phyloP scores from a whole-genome alignment of 495 filamentous ascomycete genomes.

The Hypoxylon rickii region DNA sequence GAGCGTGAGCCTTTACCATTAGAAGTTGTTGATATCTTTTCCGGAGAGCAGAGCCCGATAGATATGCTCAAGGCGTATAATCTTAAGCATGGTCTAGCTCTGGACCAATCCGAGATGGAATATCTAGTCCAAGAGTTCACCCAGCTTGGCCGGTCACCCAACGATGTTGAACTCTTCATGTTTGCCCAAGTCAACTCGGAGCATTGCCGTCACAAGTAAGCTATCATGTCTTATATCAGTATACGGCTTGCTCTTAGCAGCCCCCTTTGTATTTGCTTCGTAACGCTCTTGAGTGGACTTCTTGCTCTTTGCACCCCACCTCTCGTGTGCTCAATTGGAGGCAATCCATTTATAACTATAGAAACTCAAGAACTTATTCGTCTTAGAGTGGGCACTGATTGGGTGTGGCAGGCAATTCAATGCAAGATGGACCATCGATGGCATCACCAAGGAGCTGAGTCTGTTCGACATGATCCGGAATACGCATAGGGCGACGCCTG shows the following conservation, averaged over 20 bases:
- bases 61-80: slow-evolving; percentile 82
- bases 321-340: too few species aligned
- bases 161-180: slow-evolving; percentile 97
- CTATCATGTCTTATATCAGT: background rate
- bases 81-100: slow-evolving; percentile 75
- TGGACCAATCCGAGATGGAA: slow-evolving; percentile 90
- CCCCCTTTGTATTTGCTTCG: too few species aligned
- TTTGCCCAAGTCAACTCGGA: slow-evolving; percentile 95
- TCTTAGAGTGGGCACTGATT: too few species aligned
- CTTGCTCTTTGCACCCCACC: too few species aligned
- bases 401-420: slow-evolving; percentile 72
- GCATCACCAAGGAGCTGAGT: slow-evolving; percentile 71
- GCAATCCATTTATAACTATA: too few species aligned
- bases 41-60: slow-evolving; percentile 62
- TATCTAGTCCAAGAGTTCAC: slow-evolving; percentile 87
- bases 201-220: slow-evolving; percentile 67
- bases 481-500: slow-evolving; percentile 78
- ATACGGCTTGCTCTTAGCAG: background rate
- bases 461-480: slow-evolving; percentile 96
- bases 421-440: slow-evolving; percentile 96
- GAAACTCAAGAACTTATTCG: too few species aligned
- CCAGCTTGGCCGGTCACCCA: slow-evolving; percentile 72
- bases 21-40: slow-evolving; percentile 71
- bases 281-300: too few species aligned
- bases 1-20: slow-evolving; percentile 72